phyloP scores from a whole-genome alignment of 2,329 filamentous ascomycete species.

The Shiraia sp. region DNA sequence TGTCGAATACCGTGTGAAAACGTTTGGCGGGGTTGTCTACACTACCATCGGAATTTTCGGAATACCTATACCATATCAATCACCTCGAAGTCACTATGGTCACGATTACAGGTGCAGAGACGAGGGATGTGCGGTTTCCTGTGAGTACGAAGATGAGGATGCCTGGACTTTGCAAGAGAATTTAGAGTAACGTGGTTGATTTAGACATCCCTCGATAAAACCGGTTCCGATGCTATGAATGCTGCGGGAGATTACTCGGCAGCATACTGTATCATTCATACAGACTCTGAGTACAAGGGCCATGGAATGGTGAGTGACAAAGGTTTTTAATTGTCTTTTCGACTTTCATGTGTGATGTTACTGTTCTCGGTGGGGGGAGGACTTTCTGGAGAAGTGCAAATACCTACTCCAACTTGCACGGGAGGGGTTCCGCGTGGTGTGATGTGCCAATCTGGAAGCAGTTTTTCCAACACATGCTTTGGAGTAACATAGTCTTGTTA shows the following conservation, averaged over 20 bases:
- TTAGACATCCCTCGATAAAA: slow-evolving; percentile 88
- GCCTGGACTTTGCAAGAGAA: background rate
- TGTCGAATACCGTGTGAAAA: too few species aligned
- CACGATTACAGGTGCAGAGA: slow-evolving; percentile 51
- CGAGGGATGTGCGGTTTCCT: slow-evolving; percentile 55
- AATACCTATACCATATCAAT: background rate
- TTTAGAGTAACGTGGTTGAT: background rate
- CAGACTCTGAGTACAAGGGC: slow-evolving; percentile 70
- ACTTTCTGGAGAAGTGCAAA: too few species aligned
- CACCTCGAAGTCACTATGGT: slow-evolving; percentile 42
- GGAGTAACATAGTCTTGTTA: too few species aligned
- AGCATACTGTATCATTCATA: slow-evolving; percentile 91
- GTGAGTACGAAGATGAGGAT: slow-evolving; percentile 37
- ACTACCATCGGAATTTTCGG: slow-evolving; percentile 3
- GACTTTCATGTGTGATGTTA: background rate
- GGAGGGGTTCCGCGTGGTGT: too few species aligned
- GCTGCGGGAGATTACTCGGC: slow-evolving; percentile 89
- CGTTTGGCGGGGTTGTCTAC: background rate
- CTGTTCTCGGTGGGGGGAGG: too few species aligned
- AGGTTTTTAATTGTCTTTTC: slow-evolving; percentile 1
- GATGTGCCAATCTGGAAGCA: too few species aligned
- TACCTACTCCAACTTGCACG: too few species aligned
- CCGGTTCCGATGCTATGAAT: slow-evolving; percentile 97
- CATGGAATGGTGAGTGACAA: slow-evolving; percentile 77
- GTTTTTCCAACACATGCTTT: too few species aligned